Evolutionary conservation across 306 rosid species (phyloP).

Genomic region (Castanospermum australe): DNA sequence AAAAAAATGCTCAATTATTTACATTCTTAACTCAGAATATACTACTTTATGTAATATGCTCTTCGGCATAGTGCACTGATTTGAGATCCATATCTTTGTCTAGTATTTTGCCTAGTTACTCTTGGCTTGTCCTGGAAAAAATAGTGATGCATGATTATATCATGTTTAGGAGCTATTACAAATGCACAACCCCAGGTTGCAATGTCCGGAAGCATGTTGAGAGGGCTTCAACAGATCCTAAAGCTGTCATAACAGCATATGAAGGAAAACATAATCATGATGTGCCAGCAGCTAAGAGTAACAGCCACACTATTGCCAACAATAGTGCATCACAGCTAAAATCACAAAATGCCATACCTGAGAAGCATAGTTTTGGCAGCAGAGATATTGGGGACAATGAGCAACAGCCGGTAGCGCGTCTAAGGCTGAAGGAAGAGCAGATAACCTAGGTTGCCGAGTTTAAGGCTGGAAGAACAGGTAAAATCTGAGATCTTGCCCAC

Average conservation of each 20-base stretch:
- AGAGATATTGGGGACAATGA: constrained; percentile 33
- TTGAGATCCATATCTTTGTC: too few species aligned
- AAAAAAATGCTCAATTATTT: background rate
- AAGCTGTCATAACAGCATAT: constrained; percentile 59
- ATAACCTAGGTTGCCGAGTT: constrained; percentile 36
- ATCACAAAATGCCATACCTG: constrained; percentile 15
- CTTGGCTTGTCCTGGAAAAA: background rate
- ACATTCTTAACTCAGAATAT: background rate
- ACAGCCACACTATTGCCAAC: constrained; percentile 43
- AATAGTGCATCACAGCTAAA: constrained; percentile 25
- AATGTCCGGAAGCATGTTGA: constrained; percentile 58
- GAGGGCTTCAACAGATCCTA: constrained; percentile 54
- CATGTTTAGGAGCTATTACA: constrained; percentile 56
- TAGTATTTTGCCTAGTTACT: background rate
- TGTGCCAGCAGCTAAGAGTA: constrained; percentile 49
- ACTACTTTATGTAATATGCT: background rate
- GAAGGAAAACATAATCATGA: constrained; percentile 65
- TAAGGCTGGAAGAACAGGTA: constrained; percentile 15
- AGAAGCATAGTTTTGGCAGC: constrained; percentile 17
- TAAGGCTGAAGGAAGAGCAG: constrained; percentile 52
- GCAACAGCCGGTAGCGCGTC: constrained; percentile 33
- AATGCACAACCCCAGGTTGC: constrained; percentile 53
- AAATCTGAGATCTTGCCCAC: constrained; percentile 1
- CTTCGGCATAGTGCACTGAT: too few species aligned
- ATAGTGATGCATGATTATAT: constrained; percentile 4